Percentiles rank a stretch among this genome's conserved stretches.
These are phyloP conservation scores for Zopfochytrium polystomum DNA, from an alignment of 371 early-diverging fungal species.

Conservation along the genomic window DNA sequence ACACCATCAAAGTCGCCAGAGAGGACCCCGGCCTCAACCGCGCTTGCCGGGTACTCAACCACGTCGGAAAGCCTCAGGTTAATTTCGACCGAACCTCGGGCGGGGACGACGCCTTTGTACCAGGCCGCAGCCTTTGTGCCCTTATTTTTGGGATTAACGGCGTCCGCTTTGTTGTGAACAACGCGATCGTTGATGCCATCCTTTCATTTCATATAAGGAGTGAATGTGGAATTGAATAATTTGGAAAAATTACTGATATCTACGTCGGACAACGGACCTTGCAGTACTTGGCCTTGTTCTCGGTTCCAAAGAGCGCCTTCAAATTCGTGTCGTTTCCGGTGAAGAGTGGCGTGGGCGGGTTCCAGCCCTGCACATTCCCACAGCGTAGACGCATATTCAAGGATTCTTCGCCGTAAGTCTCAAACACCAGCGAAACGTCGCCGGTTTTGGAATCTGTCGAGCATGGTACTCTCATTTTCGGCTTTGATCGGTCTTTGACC, in stretches of 20 bases:
- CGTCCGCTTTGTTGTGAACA: constrained; percentile 26
- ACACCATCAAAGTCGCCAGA: constrained; percentile 12
- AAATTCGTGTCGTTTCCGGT: constrained; percentile 48
- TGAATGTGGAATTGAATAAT: not conserved
- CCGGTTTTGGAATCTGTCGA: not conserved
- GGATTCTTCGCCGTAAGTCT: not conserved
- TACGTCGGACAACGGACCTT: constrained; percentile 6
- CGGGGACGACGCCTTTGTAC: constrained; percentile 43
- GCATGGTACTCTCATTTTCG: not conserved
- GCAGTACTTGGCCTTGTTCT: constrained; percentile 29
- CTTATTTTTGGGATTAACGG: constrained; percentile 32
- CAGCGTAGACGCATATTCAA: constrained; percentile 14
- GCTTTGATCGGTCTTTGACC: not conserved
- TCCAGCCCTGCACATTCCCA: not conserved
- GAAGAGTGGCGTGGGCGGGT: constrained; percentile 27
- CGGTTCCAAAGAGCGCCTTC: constrained; percentile 29
- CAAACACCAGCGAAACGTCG: too few relatives aligned
- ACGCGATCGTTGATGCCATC: constrained; percentile 47
- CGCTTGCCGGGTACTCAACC: not conserved
- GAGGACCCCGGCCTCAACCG: not conserved
- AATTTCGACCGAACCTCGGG: constrained; percentile 17
- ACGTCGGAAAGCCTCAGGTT: constrained; percentile 20
- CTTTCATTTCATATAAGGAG: constrained; percentile 25
- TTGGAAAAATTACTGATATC: too few relatives aligned
- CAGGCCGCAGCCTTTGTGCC: constrained; percentile 49